Conservation (phyloP, 2,329 filamentous ascomycete species). For the Drechmeria coniospora region DNA sequence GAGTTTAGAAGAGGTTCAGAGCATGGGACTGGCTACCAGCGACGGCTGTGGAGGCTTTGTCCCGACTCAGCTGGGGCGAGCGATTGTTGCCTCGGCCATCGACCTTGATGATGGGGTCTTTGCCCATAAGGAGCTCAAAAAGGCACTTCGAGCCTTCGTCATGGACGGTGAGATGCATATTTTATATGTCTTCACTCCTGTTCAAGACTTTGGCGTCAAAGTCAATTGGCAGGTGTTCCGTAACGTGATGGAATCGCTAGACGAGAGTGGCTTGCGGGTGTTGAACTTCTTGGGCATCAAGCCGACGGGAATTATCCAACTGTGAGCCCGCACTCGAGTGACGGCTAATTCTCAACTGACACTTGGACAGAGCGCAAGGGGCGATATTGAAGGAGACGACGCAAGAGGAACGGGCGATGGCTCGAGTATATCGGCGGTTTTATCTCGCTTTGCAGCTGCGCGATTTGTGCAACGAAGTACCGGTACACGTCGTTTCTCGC, state of each 20-base stretch:
- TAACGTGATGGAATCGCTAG: slow-evolving; percentile 52
- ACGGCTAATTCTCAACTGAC: slow-evolving; percentile 6
- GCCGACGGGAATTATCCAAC: slow-evolving; percentile 48
- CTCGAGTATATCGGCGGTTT: slow-evolving; percentile 54
- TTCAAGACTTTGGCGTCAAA: slow-evolving; percentile 38
- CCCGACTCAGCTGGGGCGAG: slow-evolving; percentile 51
- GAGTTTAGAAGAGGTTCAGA: slow-evolving; percentile 41
- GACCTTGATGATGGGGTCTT: slow-evolving; percentile 64
- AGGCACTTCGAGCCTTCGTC: slow-evolving; percentile 56
- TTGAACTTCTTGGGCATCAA: slow-evolving; percentile 53
- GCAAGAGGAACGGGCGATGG: slow-evolving; percentile 40
- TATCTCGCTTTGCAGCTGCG: slow-evolving; percentile 65
- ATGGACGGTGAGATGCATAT: slow-evolving; percentile 73
- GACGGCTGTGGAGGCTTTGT: slow-evolving; percentile 36
- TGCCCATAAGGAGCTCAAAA: slow-evolving; percentile 51
- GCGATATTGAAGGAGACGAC: slow-evolving; percentile 48
- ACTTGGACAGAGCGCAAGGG: slow-evolving; percentile 44
- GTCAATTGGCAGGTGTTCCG: slow-evolving; percentile 62
- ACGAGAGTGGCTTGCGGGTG: slow-evolving; percentile 57
- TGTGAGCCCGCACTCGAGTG: slow-evolving; percentile 30
- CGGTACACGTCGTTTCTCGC: slow-evolving; percentile 50
- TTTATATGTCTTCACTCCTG: slow-evolving; percentile 61
- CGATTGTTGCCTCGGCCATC: slow-evolving; percentile 57
- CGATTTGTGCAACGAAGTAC: slow-evolving; percentile 63
- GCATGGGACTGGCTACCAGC: slow-evolving; percentile 36